A percentile compares a stretch with the other conserved stretches of the same genome.
These are phyloP conservation scores for Amylostereum areolatum DNA, from an alignment of 1,284 basidiomycete species.

Conservation along the genomic window DNA sequence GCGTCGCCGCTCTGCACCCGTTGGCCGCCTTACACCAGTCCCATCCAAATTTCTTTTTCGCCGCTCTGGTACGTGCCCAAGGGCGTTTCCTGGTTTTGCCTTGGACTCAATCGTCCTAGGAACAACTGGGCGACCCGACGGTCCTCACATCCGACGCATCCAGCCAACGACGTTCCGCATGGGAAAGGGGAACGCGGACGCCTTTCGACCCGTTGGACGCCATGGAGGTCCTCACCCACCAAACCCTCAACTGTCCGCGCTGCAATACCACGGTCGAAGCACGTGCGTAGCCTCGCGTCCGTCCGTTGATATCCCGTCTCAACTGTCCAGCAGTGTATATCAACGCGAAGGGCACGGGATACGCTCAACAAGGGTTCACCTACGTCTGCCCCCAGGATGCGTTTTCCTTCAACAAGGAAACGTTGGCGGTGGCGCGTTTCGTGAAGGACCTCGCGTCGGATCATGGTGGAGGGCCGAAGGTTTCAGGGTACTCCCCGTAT, in stretches of 20 bases:
- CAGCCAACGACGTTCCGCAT: neutral
- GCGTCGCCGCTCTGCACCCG: neutral
- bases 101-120: neutral
- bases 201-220: neutral
- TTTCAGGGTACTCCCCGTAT: constrained; percentile 13
- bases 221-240: neutral
- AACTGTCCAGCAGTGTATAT: constrained; percentile 23
- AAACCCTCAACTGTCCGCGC: neutral
- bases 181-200: neutral
- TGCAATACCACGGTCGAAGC: neutral
- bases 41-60: neutral
- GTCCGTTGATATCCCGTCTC: neutral
- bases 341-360: constrained; percentile 27
- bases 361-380: constrained; percentile 30
- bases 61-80: neutral
- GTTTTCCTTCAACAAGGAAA: constrained; percentile 26
- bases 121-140: neutral
- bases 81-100: neutral
- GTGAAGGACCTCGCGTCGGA: constrained; percentile 24
- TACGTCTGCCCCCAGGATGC: constrained; percentile 22
- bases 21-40: neutral
- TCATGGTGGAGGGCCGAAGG: constrained; percentile 6
- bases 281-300: neutral
- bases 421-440: constrained; percentile 30
- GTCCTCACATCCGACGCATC: neutral